These are phyloP conservation scores for Paraphaeosphaeria sporulosa DNA, from an alignment of 2,329 filamentous ascomycete genomes.

Conservation along the genomic window DNA sequence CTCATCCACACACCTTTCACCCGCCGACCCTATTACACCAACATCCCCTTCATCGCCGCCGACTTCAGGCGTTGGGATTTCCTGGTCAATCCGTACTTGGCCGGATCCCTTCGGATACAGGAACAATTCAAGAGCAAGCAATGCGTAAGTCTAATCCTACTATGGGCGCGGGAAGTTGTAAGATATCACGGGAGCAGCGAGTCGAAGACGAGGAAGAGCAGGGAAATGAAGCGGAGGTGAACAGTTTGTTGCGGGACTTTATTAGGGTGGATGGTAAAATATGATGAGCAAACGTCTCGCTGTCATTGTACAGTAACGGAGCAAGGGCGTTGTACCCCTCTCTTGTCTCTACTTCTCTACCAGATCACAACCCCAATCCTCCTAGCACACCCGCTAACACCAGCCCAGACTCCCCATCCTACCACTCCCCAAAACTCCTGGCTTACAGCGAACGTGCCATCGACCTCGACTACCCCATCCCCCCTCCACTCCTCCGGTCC, in stretches of 20 bases:
- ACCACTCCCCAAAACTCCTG: background rate
- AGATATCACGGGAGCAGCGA: background rate
- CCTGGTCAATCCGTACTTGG: constrained; percentile 20
- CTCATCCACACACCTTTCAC: constrained; percentile 18
- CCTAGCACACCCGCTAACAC: background rate
- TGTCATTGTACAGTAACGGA: background rate
- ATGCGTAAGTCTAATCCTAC: background rate
- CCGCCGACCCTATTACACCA: constrained; percentile 22
- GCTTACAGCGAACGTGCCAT: background rate
- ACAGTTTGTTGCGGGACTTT: background rate
- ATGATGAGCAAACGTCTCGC: too few species aligned
- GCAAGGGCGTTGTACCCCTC: background rate
- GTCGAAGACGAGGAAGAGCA: background rate
- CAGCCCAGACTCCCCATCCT: background rate
- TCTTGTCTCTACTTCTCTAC: background rate
- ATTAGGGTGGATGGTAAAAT: background rate
- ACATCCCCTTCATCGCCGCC: constrained; percentile 24
- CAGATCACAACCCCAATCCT: too few species aligned
- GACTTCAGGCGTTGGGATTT: constrained; percentile 28
- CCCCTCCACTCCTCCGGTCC: background rate
- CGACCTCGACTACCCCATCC: background rate
- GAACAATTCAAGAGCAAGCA: background rate
- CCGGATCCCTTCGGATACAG: background rate
- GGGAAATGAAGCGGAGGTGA: background rate
- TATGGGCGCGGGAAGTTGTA: background rate